Percentiles rank a stretch among this genome's conserved stretches.
Conservation (phyloP, 768 basidiomycete species). For the Imleria badia region DNA sequence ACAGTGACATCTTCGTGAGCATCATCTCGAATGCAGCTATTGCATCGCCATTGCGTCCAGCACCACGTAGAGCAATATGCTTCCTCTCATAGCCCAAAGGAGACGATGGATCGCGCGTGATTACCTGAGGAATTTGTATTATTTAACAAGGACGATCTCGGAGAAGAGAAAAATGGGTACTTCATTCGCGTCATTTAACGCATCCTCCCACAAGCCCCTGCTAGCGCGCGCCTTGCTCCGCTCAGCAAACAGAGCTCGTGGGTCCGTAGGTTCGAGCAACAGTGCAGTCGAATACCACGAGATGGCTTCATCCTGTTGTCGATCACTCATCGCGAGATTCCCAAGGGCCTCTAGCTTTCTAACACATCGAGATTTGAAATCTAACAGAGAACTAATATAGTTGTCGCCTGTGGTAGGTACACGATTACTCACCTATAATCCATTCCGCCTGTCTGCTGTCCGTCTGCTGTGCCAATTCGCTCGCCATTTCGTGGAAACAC, state of each 20-base stretch:
- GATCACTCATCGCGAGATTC: neutral
- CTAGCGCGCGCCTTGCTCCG: neutral
- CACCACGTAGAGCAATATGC: neutral
- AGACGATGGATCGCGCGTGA: neutral
- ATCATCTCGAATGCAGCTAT: neutral
- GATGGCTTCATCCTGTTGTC: neutral
- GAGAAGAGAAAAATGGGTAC: too few species aligned
- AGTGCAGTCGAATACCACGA: neutral
- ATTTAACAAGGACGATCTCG: too few species aligned
- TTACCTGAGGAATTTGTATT: neutral
- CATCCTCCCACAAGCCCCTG: neutral
- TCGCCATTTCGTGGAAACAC: neutral
- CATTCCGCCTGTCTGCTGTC: neutral
- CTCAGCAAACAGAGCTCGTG: neutral
- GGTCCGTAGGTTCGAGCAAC: neutral
- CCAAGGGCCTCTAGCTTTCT: neutral
- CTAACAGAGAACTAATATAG: too few species aligned
- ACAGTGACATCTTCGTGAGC: neutral
- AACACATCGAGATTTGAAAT: neutral
- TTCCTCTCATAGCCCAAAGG: conserved; percentile 1
- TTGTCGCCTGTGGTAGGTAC: too few species aligned
- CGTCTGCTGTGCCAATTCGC: neutral
- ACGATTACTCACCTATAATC: neutral
- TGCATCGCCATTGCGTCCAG: neutral
- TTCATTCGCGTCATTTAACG: conserved; percentile 1